phyloP scores from a whole-genome alignment of 148 eudicot genomes.

The Mesembryanthemum crystallinum region DNA sequence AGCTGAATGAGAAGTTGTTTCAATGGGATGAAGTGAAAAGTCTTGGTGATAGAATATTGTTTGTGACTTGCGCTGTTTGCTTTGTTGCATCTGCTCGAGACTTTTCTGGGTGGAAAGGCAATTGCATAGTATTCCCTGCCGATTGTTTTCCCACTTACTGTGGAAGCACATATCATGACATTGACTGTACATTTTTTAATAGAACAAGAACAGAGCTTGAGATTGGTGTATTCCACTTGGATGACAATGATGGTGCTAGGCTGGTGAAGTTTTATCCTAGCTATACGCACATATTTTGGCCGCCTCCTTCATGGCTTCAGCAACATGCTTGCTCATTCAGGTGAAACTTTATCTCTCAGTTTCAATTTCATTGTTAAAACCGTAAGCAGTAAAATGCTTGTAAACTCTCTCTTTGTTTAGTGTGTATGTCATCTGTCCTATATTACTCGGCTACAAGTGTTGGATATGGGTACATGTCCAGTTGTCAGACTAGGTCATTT shows the following conservation, averaged over 20 bases:
- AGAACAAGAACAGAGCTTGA: constrained; percentile 9
- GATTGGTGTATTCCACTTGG: constrained; percentile 16
- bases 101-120: constrained; percentile 25
- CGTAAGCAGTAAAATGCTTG: no score
- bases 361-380: no score
- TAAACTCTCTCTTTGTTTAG: no score
- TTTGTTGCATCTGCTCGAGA: constrained; percentile 17
- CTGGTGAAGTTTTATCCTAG: constrained; percentile 4
- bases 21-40: constrained; percentile 20
- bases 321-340: not conserved
- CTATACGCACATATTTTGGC: constrained; percentile 18
- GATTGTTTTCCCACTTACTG: constrained; percentile 16
- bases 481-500: no score
- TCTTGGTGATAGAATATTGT: constrained; percentile 21
- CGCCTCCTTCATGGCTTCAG: constrained; percentile 20
- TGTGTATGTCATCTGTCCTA: not conserved
- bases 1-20: constrained; percentile 12
- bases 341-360: not conserved
- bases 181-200: constrained; percentile 12
- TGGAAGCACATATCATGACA: constrained; percentile 16
- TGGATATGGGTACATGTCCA: no score
- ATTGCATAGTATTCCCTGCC: constrained; percentile 20
- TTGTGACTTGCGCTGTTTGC: constrained; percentile 23
- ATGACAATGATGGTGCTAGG: not conserved
- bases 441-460: no score